phyloP scores from a whole-genome alignment of 2,329 filamentous ascomycete genomes.

The Biscogniauxia sp. region DNA sequence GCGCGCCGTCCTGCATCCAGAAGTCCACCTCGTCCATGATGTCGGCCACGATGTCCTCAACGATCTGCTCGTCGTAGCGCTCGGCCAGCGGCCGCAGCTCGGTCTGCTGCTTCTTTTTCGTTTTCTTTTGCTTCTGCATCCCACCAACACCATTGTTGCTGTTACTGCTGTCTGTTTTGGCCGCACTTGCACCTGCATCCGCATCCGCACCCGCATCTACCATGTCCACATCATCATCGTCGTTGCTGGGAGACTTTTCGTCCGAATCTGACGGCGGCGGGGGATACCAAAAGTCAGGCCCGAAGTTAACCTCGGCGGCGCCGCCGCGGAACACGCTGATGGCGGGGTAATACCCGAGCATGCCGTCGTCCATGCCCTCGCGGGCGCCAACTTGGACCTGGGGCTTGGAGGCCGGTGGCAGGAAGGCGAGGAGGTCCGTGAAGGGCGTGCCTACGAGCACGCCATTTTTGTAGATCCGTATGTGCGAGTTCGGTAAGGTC shows the following conservation, averaged over 20 bases:
- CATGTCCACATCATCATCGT: constrained; percentile 48
- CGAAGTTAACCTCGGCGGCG: constrained; percentile 90
- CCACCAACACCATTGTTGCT: constrained; percentile 4
- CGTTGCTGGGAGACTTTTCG: too few relatives aligned
- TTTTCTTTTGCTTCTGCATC: constrained; percentile 20
- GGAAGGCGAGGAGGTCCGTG: constrained; percentile 81
- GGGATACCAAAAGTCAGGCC: constrained; percentile 87
- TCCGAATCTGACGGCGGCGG: constrained; percentile 48
- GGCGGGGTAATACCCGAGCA: constrained; percentile 93
- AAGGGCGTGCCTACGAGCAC: constrained; percentile 82
- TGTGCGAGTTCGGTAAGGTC: constrained; percentile 80
- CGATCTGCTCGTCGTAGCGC: constrained; percentile 88
- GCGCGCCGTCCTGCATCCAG: constrained; percentile 68
- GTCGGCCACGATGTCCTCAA: constrained; percentile 90
- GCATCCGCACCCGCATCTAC: constrained; percentile 31
- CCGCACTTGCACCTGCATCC: constrained; percentile 8
- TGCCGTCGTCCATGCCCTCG: constrained; percentile 88
- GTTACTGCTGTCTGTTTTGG: constrained; percentile 1
- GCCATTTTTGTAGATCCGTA: constrained; percentile 93
- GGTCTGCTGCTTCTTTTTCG: too few relatives aligned
- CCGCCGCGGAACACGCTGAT: constrained; percentile 91
- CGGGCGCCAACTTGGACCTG: constrained; percentile 71
- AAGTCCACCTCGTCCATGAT: constrained; percentile 93
- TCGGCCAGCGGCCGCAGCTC: constrained; percentile 64
- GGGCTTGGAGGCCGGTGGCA: constrained; percentile 82